Percentiles rank a stretch among this genome's conserved stretches.
Evolutionary conservation across 2,329 filamentous ascomycete genomes (phyloP).

Genomic region (Monilinia aucupariae): DNA sequence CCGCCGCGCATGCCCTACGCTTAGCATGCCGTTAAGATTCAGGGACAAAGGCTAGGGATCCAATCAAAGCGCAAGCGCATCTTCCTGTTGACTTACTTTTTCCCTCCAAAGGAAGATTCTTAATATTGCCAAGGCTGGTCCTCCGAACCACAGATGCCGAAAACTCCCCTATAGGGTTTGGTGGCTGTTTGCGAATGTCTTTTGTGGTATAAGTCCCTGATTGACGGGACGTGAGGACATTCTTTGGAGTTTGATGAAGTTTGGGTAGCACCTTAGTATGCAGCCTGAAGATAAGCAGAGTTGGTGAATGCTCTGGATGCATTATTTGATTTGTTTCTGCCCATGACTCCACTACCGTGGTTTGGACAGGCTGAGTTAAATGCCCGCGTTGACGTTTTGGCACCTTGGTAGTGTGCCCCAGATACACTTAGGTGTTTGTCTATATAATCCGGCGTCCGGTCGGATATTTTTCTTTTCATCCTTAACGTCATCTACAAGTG

Average conservation of each 20-base stretch:
- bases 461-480: constrained; percentile 15
- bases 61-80: constrained; percentile 16
- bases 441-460: background rate
- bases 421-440: background rate
- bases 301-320: constrained; percentile 13
- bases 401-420: background rate
- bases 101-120: constrained; percentile 9
- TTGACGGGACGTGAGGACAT: background rate
- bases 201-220: background rate
- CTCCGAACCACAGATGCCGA: background rate
- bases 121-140: background rate
- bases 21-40: constrained; percentile 3
- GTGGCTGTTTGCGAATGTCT: background rate
- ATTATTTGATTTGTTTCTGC: background rate
- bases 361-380: constrained; percentile 4
- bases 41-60: constrained; percentile 6
- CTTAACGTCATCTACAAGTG: constrained; percentile 21
- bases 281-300: constrained; percentile 2
- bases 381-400: constrained; percentile 5
- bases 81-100: background rate
- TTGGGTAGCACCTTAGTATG: background rate
- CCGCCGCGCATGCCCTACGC: background rate
- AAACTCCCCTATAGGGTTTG: background rate
- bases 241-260: background rate
- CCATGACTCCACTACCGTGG: constrained; percentile 7